Evolutionary conservation across 208 protist genomes (phyloP).

Genomic region (Trypanosoma boissoni): DNA sequence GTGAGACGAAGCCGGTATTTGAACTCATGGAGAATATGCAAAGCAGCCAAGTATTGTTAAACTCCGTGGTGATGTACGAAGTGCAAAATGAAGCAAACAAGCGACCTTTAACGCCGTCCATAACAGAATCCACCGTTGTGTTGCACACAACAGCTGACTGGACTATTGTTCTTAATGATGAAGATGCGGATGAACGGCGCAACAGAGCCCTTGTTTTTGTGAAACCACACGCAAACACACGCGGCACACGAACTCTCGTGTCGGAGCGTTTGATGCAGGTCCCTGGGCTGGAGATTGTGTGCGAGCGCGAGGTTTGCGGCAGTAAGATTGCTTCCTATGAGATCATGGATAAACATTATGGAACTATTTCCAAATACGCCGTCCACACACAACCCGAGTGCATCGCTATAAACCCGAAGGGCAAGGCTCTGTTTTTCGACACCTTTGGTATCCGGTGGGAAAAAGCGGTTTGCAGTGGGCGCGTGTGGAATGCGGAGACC

Average conservation of each 20-base stretch:
- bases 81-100: constrained; percentile 10
- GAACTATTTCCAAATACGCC: constrained; percentile 56
- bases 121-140: background rate
- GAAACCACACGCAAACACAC: constrained; percentile 68
- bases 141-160: constrained; percentile 21
- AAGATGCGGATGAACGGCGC: constrained; percentile 20
- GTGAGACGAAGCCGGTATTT: constrained; percentile 34
- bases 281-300: constrained; percentile 33
- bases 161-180: constrained; percentile 31
- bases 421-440: constrained; percentile 33
- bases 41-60: constrained; percentile 29
- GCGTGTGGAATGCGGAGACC: constrained; percentile 68
- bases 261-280: constrained; percentile 30
- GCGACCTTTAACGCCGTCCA: background rate
- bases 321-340: constrained; percentile 31
- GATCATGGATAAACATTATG: constrained; percentile 81
- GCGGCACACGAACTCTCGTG: constrained; percentile 27
- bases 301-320: constrained; percentile 36
- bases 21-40: constrained; percentile 35
- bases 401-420: constrained; percentile 24
- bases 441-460: constrained; percentile 54
- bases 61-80: constrained; percentile 29
- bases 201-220: constrained; percentile 68
- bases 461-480: constrained; percentile 37
- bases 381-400: constrained; percentile 24